Evolutionary conservation across 2,329 filamentous ascomycete genomes (phyloP), one percentile per base, ranked within the genome.

Genomic region (Ascomycota sp.): DNA sequence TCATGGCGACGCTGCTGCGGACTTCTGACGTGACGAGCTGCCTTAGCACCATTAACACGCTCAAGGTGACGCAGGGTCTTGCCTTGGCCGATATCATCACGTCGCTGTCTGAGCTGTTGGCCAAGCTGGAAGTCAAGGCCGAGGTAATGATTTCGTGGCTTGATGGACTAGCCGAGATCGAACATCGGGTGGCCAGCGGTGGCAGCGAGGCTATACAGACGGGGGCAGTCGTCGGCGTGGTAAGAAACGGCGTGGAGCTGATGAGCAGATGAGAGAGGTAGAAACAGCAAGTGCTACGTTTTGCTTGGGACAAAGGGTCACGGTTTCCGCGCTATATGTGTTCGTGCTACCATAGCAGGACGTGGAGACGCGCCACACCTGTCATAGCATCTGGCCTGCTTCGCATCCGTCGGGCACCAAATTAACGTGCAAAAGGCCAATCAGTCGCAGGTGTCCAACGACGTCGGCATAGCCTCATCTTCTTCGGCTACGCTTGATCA

Each of bases 11-110:
- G 1, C 63, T 98, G 21, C 66, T 95, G 20, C 73, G 68, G 32
- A 94, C 80, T 2, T 69, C 72, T 31, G 86, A 98, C 46, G 79
- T 98, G 29, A 91, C 79, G 2, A 81, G 79, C 22, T 94, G 86
- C 46, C 61, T 98, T 29, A 75, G 69, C 34, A 92, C 82, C 0
- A 74, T 98, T 51, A 89, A 89, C 46, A 72, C 79, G 1, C 62
- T 98, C 36, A 98, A 98, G 56, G 65, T 70, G 4, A 65, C 71
- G 33, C 81, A 89, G 44, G 89, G 89, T 0, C 60, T 98, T 28
- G 89, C 89, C 2, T 55, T 98, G 35, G 89, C 89, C 4, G 89
- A 98, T 48, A 94, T 98, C 33, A 69, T 98, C 38, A 91, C 83
- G 0, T 71, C 81, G 1, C 50, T 95, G 25, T 71, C 77, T 0